Evolutionary conservation across 129 eudicot genomes (phyloP).

Genomic region (Escallonia rubra): DNA sequence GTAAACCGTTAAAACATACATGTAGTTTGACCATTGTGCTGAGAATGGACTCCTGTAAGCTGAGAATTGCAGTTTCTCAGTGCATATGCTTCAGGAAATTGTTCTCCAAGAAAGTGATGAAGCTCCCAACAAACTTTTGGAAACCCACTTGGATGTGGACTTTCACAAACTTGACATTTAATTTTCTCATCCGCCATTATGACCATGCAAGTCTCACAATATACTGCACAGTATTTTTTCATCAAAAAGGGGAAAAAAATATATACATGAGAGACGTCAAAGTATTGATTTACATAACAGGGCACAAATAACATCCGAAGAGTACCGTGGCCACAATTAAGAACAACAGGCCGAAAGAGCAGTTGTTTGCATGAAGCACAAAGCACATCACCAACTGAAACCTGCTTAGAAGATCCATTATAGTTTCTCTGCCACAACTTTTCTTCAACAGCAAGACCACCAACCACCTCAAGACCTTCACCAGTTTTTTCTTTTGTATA

Average conservation of each 20-base stretch:
- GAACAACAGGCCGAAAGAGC: slow-evolving; percentile 59
- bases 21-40: slow-evolving; percentile 18
- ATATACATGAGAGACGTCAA: not conserved
- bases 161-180: slow-evolving; percentile 54
- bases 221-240: slow-evolving; percentile 29
- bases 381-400: slow-evolving; percentile 50
- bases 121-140: slow-evolving; percentile 67
- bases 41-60: slow-evolving; percentile 29
- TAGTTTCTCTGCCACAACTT: slow-evolving; percentile 1
- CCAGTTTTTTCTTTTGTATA: slow-evolving; percentile 1
- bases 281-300: not conserved
- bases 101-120: slow-evolving; percentile 55
- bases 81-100: slow-evolving; percentile 46
- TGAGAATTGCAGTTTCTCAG: slow-evolving; percentile 33
- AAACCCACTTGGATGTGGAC: slow-evolving; percentile 48
- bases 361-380: slow-evolving; percentile 60
- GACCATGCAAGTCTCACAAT: slow-evolving; percentile 55
- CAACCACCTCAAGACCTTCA: slow-evolving; percentile 10
- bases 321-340: slow-evolving; percentile 83
- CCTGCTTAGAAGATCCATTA: slow-evolving; percentile 17
- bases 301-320: not conserved
- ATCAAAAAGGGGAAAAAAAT: not conserved
- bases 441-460: slow-evolving; percentile 20
- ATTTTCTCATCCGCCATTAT: slow-evolving; percentile 36
- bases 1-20: slow-evolving; percentile 34